phyloP scores from a whole-genome alignment of 2,329 filamentous ascomycete genomes.

The Fusarium sp. region DNA sequence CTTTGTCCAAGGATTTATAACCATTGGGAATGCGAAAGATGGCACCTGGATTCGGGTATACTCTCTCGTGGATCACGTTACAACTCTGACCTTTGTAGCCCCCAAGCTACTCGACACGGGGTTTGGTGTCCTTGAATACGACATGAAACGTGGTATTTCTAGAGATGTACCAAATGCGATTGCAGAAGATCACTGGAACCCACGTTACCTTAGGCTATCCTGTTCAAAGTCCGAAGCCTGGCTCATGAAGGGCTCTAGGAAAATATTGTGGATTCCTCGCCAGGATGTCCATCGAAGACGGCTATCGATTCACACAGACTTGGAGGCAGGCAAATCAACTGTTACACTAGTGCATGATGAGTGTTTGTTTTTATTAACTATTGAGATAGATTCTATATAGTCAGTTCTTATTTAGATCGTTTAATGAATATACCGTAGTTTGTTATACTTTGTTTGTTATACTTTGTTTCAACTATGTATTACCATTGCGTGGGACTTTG shows the following conservation, averaged over 20 bases:
- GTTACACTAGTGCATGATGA: rapidly evolving
- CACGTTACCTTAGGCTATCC: not conserved
- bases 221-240: rapidly evolving
- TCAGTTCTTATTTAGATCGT: rapidly evolving
- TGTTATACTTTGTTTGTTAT: too few species aligned
- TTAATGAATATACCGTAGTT: rapidly evolving
- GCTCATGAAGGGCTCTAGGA: not conserved
- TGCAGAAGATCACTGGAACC: not conserved
- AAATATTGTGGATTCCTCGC: not conserved
- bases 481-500: not conserved
- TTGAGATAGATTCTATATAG: rapidly evolving
- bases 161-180: rapidly evolving
- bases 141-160: rapidly evolving
- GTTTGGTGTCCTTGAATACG: rapidly evolving
- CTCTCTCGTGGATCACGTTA: rapidly evolving
- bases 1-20: not conserved
- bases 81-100: rapidly evolving
- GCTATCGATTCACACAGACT: rapidly evolving
- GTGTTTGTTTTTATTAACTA: not conserved
- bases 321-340: rapidly evolving
- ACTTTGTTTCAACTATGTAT: rapidly evolving
- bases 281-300: rapidly evolving
- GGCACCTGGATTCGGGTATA: rapidly evolving
- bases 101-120: rapidly evolving
- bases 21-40: not conserved